Evolutionary conservation across 2,329 filamentous ascomycete species (phyloP), one percentile per base, ranked within the genome.

Genomic region (Fusarium falciforme): DNA sequence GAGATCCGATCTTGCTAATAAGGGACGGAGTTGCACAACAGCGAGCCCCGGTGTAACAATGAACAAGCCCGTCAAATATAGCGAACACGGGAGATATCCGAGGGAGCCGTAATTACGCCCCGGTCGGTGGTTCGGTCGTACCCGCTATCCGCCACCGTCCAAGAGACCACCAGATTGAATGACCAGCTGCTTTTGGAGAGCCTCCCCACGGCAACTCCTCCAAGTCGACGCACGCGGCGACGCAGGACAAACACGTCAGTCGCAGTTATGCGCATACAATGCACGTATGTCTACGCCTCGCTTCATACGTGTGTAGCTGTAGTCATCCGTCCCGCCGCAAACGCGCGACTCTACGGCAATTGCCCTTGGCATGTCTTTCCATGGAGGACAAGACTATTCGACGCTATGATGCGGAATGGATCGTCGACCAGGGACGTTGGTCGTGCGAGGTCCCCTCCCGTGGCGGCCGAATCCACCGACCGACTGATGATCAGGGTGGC

Each of bases 51-150:
- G 47, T 31, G 47, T 31, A 14, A 31, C 27, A 16, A 31, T 16
- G 16, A 47, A 71, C 22, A 10, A 31, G 29, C 29, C 29, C 29
- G 29, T 31, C 29, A 31, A 27, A 22, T 54, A 36, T 52, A 59
- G 47, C 57, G 47, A 72, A 42, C 49, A 42, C 60, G 61, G 63
- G 55, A 66, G 63, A 72, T 66, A 64, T 70, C 76, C 76, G 76
- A 77, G 44, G 60, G 29, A 70, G 58, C 75, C 76, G 76, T 77
- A 78, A 78, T 76, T 77, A 75, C 68, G 75, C 69, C 67, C 47
- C 65, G 71, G 68, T 74, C 74, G 70, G 68, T 67, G 55, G 59
- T 68, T 67, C 62, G 52, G 66, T 72, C 60, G 66, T 68, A 54
- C 66, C 69, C 68, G 68, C 42, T 60, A 67, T 74, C 67, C 66